Evolutionary conservation across 108 stramenopile species (phyloP).

Genomic region (Nannochloropsis oceanica): DNA sequence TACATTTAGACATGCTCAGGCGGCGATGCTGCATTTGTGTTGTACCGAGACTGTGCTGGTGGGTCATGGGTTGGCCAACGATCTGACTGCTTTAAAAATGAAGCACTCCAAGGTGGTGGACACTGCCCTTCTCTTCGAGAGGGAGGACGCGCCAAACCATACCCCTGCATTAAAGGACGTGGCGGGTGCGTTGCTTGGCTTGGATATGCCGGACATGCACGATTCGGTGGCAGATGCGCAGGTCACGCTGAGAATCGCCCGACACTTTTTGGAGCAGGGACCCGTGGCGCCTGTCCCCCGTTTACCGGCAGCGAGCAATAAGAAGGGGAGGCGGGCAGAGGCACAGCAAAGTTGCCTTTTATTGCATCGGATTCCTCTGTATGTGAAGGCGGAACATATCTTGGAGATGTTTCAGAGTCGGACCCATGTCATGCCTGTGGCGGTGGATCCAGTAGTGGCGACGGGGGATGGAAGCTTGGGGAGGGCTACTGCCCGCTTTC

Average conservation of each 20-base stretch:
- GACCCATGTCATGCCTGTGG: background rate
- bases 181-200: background rate
- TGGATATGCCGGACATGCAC: slow-evolving; percentile 5
- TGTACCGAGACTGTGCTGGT: slow-evolving; percentile 76
- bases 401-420: background rate
- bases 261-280: background rate
- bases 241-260: background rate
- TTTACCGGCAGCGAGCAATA: background rate
- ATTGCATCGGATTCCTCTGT: slow-evolving; percentile 8
- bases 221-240: slow-evolving; percentile 16
- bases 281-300: slow-evolving; percentile 3
- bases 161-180: slow-evolving; percentile 21
- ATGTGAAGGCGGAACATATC: background rate
- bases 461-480: background rate
- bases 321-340: background rate
- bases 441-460: background rate
- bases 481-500: background rate
- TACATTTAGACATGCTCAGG: slow-evolving; percentile 79
- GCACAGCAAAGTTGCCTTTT: background rate
- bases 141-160: background rate
- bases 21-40: slow-evolving; percentile 74
- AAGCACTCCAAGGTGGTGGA: slow-evolving; percentile 62
- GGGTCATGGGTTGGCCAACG: slow-evolving; percentile 74
- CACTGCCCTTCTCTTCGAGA: slow-evolving; percentile 56
- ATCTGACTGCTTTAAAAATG: slow-evolving; percentile 67